Percentiles rank a stretch among this genome's conserved stretches.
These are phyloP conservation scores for Urtica urens DNA, from an alignment of 306 rosid genomes.

Conservation along the genomic window DNA sequence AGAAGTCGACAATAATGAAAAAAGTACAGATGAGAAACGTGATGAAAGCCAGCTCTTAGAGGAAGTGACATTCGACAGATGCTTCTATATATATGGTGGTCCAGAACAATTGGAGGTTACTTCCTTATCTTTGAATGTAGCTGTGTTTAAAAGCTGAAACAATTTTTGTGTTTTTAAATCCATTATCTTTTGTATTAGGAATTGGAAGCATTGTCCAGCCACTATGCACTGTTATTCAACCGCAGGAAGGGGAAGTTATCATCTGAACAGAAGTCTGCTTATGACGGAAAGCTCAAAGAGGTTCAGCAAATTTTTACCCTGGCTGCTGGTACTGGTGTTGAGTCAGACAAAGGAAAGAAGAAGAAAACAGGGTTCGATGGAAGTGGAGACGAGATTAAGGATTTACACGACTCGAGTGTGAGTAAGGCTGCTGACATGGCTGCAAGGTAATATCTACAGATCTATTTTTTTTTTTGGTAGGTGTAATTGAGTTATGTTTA, in stretches of 20 bases:
- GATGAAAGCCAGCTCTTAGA: slow-evolving; percentile 59
- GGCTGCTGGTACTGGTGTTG: slow-evolving; percentile 39
- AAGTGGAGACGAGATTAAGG: slow-evolving; percentile 65
- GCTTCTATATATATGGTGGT: slow-evolving; percentile 97
- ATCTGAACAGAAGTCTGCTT: slow-evolving; percentile 54
- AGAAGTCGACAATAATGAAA: slow-evolving; percentile 56
- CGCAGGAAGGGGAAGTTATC: slow-evolving; percentile 75
- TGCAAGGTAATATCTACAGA: slow-evolving; percentile 88
- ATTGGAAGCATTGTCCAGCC: slow-evolving; percentile 84
- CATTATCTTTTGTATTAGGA: slow-evolving; percentile 37
- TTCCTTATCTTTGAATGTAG: slow-evolving; percentile 14
- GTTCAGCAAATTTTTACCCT: slow-evolving; percentile 76
- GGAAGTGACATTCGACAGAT: slow-evolving; percentile 90
- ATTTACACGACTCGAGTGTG: slow-evolving; percentile 74
- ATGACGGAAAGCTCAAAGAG: slow-evolving; percentile 80
- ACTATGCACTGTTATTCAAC: slow-evolving; percentile 71
- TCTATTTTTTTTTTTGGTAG: too few species aligned
- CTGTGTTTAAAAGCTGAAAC: background rate
- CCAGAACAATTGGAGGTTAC: slow-evolving; percentile 97
- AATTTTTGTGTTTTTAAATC: slow-evolving; percentile 13
- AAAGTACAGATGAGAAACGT: slow-evolving; percentile 30
- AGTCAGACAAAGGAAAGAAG: slow-evolving; percentile 63
- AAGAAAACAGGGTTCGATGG: slow-evolving; percentile 52
- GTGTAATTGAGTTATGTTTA: too few species aligned
- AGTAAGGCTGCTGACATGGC: slow-evolving; percentile 98